phyloP scores from a whole-genome alignment of 2,329 filamentous ascomycete species.

The Fusarium staphyleae region DNA sequence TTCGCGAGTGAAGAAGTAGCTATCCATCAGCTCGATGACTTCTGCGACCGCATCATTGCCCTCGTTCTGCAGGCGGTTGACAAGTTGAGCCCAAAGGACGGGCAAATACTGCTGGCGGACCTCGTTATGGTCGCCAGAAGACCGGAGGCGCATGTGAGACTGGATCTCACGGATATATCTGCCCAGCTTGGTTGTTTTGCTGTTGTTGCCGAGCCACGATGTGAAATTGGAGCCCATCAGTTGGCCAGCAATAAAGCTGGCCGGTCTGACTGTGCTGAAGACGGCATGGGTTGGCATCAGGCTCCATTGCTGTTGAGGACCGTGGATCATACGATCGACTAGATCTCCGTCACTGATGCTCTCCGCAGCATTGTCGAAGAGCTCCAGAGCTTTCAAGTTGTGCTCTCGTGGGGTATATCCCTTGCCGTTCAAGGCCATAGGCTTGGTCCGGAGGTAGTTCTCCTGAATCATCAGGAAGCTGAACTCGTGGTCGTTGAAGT shows the following conservation, averaged over 20 bases:
- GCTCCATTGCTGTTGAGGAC: constrained; percentile 97
- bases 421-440: constrained; percentile 65
- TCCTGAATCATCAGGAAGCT: constrained; percentile 98
- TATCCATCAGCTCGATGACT: constrained; percentile 95
- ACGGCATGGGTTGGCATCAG: constrained; percentile 96
- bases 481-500: constrained; percentile 99
- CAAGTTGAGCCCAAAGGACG: constrained; percentile 80
- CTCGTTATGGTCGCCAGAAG: constrained; percentile 91
- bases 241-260: constrained; percentile 84
- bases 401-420: constrained; percentile 69
- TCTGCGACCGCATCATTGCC: constrained; percentile 83
- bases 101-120: constrained; percentile 94
- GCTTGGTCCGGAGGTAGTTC: constrained; percentile 89
- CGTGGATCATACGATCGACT: constrained; percentile 97
- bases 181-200: constrained; percentile 78
- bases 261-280: constrained; percentile 91
- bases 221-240: constrained; percentile 81
- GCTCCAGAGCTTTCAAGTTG: constrained; percentile 82
- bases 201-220: constrained; percentile 93
- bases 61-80: constrained; percentile 75
- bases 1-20: constrained; percentile 92
- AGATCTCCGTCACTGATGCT: constrained; percentile 98
- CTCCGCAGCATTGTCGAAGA: constrained; percentile 86
- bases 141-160: constrained; percentile 91
- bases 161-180: constrained; percentile 93